Evolutionary conservation across 2,329 filamentous ascomycete genomes (phyloP).

Genomic region (Hypoxylon sp.): DNA sequence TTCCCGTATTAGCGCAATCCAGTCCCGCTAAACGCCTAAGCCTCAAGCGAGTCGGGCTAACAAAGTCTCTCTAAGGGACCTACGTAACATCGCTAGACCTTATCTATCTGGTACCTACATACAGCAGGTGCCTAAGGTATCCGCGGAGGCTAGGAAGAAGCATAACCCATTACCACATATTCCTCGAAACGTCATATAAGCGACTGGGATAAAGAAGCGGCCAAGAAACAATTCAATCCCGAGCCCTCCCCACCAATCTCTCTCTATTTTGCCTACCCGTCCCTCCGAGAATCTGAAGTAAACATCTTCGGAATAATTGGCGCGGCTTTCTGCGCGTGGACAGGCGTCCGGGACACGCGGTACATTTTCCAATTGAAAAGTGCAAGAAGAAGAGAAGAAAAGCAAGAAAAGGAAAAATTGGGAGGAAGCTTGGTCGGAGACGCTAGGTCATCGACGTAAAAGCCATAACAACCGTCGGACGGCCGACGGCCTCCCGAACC

Average conservation of each 20-base stretch:
- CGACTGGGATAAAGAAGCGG: conserved; percentile 17
- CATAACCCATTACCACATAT: not conserved
- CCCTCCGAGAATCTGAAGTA: not conserved
- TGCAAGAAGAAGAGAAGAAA: too few species aligned
- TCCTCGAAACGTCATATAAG: conserved; percentile 30
- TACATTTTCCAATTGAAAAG: conserved; percentile 12
- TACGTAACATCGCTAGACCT: not conserved
- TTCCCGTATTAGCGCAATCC: too few species aligned
- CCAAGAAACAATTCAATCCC: conserved; percentile 18
- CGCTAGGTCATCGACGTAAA: not conserved
- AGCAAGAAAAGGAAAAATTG: conserved; percentile 4
- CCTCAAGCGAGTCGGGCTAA: too few species aligned
- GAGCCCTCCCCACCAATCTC: conserved; percentile 3
- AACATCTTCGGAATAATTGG: conserved; percentile 1
- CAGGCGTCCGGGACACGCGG: not conserved
- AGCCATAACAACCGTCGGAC: conserved; percentile 14
- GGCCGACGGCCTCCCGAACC: conserved; percentile 15
- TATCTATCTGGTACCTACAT: too few species aligned
- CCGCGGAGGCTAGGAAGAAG: not conserved
- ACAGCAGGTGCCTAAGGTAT: too few species aligned
- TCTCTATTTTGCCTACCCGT: conserved; percentile 3
- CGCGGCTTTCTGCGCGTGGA: not conserved
- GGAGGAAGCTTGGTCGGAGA: conserved; percentile 2
- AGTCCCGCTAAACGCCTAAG: too few species aligned
- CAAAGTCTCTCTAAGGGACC: too few species aligned